These are phyloP conservation scores for Aspergillus sparsus DNA, from an alignment of 495 filamentous ascomycete species.

Conservation along the genomic window DNA sequence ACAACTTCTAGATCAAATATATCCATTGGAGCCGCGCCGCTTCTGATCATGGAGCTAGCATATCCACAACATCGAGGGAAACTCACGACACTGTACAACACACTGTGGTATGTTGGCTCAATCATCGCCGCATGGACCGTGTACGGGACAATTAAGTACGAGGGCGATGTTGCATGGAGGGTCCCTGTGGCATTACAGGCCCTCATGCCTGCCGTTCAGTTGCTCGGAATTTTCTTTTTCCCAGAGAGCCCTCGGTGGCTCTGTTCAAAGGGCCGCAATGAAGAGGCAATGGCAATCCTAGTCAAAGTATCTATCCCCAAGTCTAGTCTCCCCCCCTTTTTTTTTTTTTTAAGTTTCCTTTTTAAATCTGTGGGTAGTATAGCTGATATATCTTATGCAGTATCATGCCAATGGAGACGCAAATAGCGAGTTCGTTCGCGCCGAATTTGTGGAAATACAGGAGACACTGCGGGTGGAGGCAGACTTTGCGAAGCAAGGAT, in stretches of 20 bases:
- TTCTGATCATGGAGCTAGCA: slow-evolving; percentile 7
- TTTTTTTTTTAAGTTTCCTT: background rate
- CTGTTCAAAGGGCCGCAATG: slow-evolving; percentile 5
- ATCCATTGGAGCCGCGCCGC: slow-evolving; percentile 2
- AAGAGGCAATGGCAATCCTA: slow-evolving; percentile 6
- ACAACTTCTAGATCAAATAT: slow-evolving; percentile 6
- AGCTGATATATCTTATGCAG: background rate
- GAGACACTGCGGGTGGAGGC: background rate
- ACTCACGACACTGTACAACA: slow-evolving; percentile 9
- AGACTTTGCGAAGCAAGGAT: background rate
- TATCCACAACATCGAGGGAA: slow-evolving; percentile 12
- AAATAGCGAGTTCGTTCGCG: background rate
- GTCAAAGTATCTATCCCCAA: background rate
- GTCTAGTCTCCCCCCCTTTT: too few relatives aligned
- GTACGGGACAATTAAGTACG: slow-evolving; percentile 8
- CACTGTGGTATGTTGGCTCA: slow-evolving; percentile 8
- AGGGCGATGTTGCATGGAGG: slow-evolving; percentile 6
- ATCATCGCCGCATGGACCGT: slow-evolving; percentile 9
- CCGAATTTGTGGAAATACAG: slow-evolving; percentile 5
- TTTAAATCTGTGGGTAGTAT: too few relatives aligned
- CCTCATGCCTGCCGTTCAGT: slow-evolving; percentile 5
- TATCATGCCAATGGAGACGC: slow-evolving; percentile 7
- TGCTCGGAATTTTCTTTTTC: slow-evolving; percentile 1
- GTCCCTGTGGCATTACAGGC: slow-evolving; percentile 6
- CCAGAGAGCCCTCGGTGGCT: slow-evolving; percentile 12